Conservation (phyloP, 2,329 filamentous ascomycete species). For the Fusarium agapanthi region DNA sequence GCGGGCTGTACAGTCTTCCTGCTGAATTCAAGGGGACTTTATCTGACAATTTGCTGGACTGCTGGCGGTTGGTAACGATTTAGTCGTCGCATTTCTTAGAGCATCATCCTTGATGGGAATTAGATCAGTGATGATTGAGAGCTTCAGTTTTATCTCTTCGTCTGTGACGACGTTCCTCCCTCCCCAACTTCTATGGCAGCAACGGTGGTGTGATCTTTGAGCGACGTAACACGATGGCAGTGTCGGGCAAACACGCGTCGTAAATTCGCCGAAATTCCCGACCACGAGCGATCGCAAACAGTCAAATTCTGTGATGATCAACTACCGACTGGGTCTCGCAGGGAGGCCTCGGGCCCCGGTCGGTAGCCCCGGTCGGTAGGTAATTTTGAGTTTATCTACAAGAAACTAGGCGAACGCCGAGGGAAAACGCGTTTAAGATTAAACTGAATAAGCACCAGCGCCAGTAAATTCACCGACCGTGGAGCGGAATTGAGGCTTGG, state of each 20-base stretch:
- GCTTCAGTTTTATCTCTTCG: too few species aligned
- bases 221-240: neutral
- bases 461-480: neutral
- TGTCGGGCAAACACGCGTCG: neutral
- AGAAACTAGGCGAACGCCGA: neutral
- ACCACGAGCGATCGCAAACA: neutral
- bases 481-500: neutral
- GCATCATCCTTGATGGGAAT: conserved; percentile 80
- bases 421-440: conserved; percentile 4
- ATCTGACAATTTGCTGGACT: conserved; percentile 84
- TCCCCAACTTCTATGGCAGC: neutral
- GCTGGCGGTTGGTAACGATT: conserved; percentile 62
- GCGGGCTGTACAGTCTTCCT: conserved; percentile 77
- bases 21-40: conserved; percentile 75
- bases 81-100: conserved; percentile 70
- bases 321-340: neutral
- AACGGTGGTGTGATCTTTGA: neutral
- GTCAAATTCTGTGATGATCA: neutral
- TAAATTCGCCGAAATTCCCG: neutral
- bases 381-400: neutral
- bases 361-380: neutral
- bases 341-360: neutral
- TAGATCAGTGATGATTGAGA: rapidly evolving
- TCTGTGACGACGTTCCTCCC: rapidly evolving
- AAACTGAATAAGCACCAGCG: neutral